A percentile compares a stretch with the other conserved stretches of the same genome.
These are phyloP conservation scores for Acanthamoeba triangularis DNA, from an alignment of 208 protist species.

Conservation along the genomic window DNA sequence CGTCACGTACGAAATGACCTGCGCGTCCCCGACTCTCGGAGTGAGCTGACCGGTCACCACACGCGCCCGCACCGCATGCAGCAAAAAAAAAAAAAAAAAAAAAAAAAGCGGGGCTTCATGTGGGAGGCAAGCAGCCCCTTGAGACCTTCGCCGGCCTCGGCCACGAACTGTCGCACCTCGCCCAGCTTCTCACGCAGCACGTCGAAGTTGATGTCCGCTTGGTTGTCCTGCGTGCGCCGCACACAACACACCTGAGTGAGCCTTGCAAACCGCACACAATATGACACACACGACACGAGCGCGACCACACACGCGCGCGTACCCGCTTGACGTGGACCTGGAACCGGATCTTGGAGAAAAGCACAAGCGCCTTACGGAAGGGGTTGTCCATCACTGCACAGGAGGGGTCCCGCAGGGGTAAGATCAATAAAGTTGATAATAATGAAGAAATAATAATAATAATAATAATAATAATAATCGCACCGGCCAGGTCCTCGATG, in stretches of 20 bases:
- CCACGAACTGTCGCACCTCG: background rate
- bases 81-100: too few species aligned
- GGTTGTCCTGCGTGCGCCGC: background rate
- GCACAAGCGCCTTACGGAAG: background rate
- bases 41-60: background rate
- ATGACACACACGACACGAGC: background rate
- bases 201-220: background rate
- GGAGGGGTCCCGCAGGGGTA: too few species aligned
- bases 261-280: background rate
- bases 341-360: conserved; percentile 9
- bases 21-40: background rate
- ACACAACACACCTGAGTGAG: too few species aligned
- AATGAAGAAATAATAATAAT: too few species aligned
- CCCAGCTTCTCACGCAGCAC: background rate
- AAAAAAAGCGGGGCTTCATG: background rate
- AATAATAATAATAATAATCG: too few species aligned
- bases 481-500: background rate
- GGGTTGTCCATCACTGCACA: conserved; percentile 16
- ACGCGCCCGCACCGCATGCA: too few species aligned
- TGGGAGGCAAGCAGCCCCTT: background rate
- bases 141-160: background rate
- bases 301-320: background rate
- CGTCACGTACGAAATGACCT: conserved; percentile 8
- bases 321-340: background rate
- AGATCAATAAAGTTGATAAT: too few species aligned